Evolutionary conservation across 2,329 filamentous ascomycete genomes (phyloP).

Genomic region (Teratosphaeria epicoccoides): DNA sequence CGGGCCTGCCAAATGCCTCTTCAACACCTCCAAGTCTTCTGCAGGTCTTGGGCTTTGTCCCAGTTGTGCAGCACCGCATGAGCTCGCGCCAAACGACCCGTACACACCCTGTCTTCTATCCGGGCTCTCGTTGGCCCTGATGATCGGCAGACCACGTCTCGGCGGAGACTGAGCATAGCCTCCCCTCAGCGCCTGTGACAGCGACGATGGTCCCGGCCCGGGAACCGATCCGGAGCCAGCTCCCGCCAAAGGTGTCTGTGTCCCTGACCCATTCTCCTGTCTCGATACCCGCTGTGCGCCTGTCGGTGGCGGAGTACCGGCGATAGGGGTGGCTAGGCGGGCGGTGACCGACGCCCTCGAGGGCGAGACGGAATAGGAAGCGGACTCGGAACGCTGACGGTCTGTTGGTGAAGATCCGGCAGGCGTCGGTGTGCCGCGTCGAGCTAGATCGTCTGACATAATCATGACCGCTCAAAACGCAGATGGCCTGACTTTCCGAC

Average conservation of each 20-base stretch:
- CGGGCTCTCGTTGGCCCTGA: conserved; percentile 31
- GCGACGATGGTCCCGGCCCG: conserved; percentile 74
- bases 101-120: conserved; percentile 58
- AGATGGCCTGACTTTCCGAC: not conserved
- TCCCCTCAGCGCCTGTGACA: conserved; percentile 76
- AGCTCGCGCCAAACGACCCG: conserved; percentile 70
- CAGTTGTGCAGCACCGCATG: conserved; percentile 31
- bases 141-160: conserved; percentile 45
- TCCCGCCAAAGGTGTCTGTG: conserved; percentile 54
- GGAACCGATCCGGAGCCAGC: conserved; percentile 46
- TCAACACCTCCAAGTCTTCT: conserved; percentile 86
- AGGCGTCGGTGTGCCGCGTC: not conserved
- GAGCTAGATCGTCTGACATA: not conserved
- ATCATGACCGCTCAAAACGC: not conserved
- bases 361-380: conserved; percentile 23
- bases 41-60: conserved; percentile 48
- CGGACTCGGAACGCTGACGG: not conserved
- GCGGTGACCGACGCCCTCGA: conserved; percentile 35
- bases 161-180: conserved; percentile 61
- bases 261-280: conserved; percentile 39
- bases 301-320: conserved; percentile 13
- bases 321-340: conserved; percentile 20
- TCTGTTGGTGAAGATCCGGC: not conserved
- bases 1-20: conserved; percentile 71
- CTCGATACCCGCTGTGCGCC: conserved; percentile 3